Conservation (phyloP, 2,329 filamentous ascomycete species). For the Fusarium pseudonygamai region DNA sequence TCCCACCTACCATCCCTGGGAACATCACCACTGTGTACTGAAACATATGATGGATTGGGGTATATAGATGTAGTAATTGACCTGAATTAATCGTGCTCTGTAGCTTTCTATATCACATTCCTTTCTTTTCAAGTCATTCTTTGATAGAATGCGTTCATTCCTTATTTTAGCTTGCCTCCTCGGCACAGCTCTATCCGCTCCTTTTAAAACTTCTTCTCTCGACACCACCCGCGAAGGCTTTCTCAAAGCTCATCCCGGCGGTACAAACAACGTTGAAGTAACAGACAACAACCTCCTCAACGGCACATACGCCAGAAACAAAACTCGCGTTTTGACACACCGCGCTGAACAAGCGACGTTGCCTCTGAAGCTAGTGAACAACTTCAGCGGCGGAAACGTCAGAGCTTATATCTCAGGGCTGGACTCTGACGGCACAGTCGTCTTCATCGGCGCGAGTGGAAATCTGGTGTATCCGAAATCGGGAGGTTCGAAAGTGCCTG, state of each 20-base stretch:
- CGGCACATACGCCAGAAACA: slow-evolving; percentile 44
- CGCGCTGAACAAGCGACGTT: slow-evolving; percentile 28
- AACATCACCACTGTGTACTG: not conserved
- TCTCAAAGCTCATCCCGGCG: slow-evolving; percentile 47
- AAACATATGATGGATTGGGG: not conserved
- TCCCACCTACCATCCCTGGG: not conserved
- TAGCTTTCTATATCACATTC: not conserved
- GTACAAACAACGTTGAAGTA: slow-evolving; percentile 47
- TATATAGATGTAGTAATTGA: slow-evolving; percentile 22
- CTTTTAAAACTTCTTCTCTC: slow-evolving; percentile 10
- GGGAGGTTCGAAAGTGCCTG: slow-evolving; percentile 47
- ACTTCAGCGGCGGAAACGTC: slow-evolving; percentile 50
- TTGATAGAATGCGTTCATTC: slow-evolving; percentile 39
- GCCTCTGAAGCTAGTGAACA: slow-evolving; percentile 54
- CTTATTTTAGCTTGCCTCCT: slow-evolving; percentile 36
- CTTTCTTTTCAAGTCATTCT: slow-evolving; percentile 16
- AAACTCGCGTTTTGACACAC: not conserved
- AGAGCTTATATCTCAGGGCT: slow-evolving; percentile 59
- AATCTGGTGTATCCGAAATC: slow-evolving; percentile 55
- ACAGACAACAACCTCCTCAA: slow-evolving; percentile 53
- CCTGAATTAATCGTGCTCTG: not conserved
- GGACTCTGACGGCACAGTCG: slow-evolving; percentile 51
- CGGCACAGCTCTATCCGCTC: slow-evolving; percentile 26
- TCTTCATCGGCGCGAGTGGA: slow-evolving; percentile 56
- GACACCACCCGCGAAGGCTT: slow-evolving; percentile 38